These are phyloP conservation scores for Penicillium sp. DNA, from an alignment of 2,329 filamentous ascomycete species.

Conservation along the genomic window DNA sequence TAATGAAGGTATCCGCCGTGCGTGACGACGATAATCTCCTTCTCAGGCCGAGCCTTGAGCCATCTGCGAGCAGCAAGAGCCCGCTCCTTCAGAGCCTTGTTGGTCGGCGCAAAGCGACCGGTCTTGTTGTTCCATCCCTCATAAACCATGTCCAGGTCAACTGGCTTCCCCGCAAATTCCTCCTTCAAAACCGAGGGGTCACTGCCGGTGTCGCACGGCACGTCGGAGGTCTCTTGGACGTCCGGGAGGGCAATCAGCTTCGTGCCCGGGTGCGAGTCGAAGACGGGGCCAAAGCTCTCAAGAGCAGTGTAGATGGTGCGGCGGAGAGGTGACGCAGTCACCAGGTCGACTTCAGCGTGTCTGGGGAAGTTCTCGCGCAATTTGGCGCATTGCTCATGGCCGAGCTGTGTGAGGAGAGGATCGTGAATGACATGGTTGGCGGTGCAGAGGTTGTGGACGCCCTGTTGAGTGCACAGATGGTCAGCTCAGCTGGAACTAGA, in stretches of 20 bases:
- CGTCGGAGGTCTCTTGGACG: slow-evolving; percentile 75
- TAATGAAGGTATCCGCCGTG: slow-evolving; percentile 87
- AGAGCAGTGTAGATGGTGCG: slow-evolving; percentile 81
- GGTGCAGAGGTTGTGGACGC: slow-evolving; percentile 75
- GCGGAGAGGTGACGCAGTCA: slow-evolving; percentile 78
- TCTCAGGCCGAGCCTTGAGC: slow-evolving; percentile 58
- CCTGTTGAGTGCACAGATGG: slow-evolving; percentile 51
- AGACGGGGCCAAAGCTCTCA: slow-evolving; percentile 65
- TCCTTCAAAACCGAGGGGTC: slow-evolving; percentile 57
- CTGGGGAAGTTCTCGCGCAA: slow-evolving; percentile 68
- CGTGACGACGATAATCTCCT: slow-evolving; percentile 76
- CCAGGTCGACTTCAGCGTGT: slow-evolving; percentile 67
- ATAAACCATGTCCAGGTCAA: slow-evolving; percentile 67
- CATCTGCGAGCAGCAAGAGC: slow-evolving; percentile 65
- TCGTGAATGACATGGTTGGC: slow-evolving; percentile 77
- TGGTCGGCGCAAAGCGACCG: slow-evolving; percentile 52
- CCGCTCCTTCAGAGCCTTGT: slow-evolving; percentile 61
- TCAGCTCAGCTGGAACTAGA: slow-evolving; percentile 10
- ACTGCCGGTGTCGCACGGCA: slow-evolving; percentile 77
- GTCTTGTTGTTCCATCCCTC: slow-evolving; percentile 75
- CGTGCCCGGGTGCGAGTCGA: slow-evolving; percentile 50
- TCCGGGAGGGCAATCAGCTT: slow-evolving; percentile 71
- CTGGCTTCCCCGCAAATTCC: slow-evolving; percentile 64
- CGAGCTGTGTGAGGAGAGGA: slow-evolving; percentile 76
- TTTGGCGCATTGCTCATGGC: slow-evolving; percentile 71